Base-by-base conservation (phyloP, 75 land plant species). In the Pseudotsuga menziesii region DNA sequence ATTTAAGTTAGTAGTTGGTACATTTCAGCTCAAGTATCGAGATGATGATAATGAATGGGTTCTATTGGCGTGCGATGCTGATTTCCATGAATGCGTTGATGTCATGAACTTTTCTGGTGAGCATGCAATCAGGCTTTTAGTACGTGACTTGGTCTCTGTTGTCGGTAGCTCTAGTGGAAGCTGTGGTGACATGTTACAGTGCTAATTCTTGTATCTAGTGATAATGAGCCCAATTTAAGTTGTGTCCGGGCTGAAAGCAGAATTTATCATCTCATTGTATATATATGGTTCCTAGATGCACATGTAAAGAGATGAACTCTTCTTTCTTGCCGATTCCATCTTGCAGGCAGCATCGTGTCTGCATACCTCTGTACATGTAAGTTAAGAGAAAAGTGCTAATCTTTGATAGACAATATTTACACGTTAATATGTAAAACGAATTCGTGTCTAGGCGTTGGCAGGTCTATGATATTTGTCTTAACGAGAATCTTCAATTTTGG, bases 21-120 rank as follows among this genome's bases (percentile, higher is more conserved):
- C 39, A 4, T 80, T 86, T 26, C 73, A 80, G 56, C 73, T 86
- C 39, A 86, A 86, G 69, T 86, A 86, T 74, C 64, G 78, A 57
- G 88, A 86, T 66, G 87, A 85, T 78, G 88, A 86, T 36, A 76
- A 76, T 58, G 88, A 86, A 39, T 84, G 88, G 88, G 88, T 86
- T 66, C 56, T 85, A 36, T 57, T 86, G 32, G 64, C 73, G 3
- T 72, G 87, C 74, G 81, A 86, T 61, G 87, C 83, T 48, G 87
- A 86, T 66, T 35, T 86, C 20, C 39, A 81, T 27, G 87, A 85
- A 16, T 85, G 88, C 69, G 26, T 86, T 61, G 83, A 86, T 6
- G 76, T 84, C 39, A 69, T 80, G 77, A 81, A 61, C 58, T 74
- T 58, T 14, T 32, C 61, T 20, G 26, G 74, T 23, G 64, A 59